These are phyloP conservation scores for Seiridium unicorne DNA, from an alignment of 2,329 filamentous ascomycete species.

Conservation along the genomic window DNA sequence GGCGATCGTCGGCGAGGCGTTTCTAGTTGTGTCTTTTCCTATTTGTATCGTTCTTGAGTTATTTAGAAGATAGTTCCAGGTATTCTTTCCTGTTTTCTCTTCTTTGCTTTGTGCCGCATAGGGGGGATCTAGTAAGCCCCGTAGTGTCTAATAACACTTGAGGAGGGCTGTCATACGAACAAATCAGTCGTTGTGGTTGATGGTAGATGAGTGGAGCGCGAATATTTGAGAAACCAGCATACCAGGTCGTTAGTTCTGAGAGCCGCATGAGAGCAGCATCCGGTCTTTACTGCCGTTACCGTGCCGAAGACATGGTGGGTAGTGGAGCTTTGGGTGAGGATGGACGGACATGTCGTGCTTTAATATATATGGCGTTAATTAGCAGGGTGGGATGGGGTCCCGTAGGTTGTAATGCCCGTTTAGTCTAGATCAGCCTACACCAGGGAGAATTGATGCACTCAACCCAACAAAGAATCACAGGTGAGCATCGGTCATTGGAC, in stretches of 20 bases:
- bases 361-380: constrained; percentile 17
- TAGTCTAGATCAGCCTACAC: constrained; percentile 18
- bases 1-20: no score
- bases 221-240: constrained; percentile 15
- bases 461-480: constrained; percentile 12
- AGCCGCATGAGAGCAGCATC: constrained; percentile 17
- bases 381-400: constrained; percentile 5
- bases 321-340: constrained; percentile 5
- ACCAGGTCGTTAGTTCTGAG: constrained; percentile 13
- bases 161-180: constrained; percentile 9
- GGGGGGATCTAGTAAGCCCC: neutral
- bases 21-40: no score
- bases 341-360: constrained; percentile 11
- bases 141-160: constrained; percentile 24
- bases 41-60: neutral
- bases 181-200: neutral
- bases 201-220: constrained; percentile 10
- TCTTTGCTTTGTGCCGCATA: neutral
- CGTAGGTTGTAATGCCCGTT: constrained; percentile 14
- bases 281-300: neutral
- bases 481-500: constrained; percentile 15
- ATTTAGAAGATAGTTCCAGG: neutral
- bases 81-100: no score
- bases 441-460: constrained; percentile 14
- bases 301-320: constrained; percentile 6